Base-by-base conservation (phyloP, 2,329 filamentous ascomycete genomes). In the Penicillium sp. region DNA sequence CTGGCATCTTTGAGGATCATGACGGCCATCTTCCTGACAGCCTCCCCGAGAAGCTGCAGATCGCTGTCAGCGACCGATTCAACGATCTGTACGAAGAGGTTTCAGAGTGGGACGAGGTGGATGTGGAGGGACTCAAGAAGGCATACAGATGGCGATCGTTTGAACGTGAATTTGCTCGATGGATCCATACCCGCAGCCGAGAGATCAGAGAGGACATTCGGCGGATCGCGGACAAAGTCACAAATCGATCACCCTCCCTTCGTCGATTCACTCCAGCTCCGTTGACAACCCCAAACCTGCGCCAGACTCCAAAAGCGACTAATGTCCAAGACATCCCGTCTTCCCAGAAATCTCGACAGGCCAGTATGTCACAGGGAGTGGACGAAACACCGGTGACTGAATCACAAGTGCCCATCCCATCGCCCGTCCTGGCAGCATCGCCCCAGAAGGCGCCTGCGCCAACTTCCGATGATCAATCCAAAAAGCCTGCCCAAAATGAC, bases 101-200 rank as follows among this genome's bases (percentile, higher is more conserved):
- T 16, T 51, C 62, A 2, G 69, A 71, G n/a, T 61, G 71, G 1
- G 63, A 74, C 36, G 69, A 71, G 1, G 48, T 65, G 3, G 76
- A 81, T 40, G 65, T 82, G 24, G 74, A 76, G 3, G 66, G 62
- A 1, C 59, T 87, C 5, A 73, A 75, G 34, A 64, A 67, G 2
- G 58, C 64, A 1, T 87, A 79, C 62, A 73, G 77, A 3, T 86
- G 83, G 82, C 61, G 68, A 2, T 82, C 85, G 49, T 64, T 81
- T 5, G 58, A 77, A 1, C 67, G 74, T 8, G 65, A 54, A 11
- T 47, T 79, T 5, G 68, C 79, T 1, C 62, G 72, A 16, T 86
- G 83, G 80, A 71, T 77, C 18, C 74, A 75, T 52, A 59, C 63
- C 7, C 75, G 80, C 18, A 70, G 72, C 31, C 61, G 67, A 5